Percentiles rank a stretch among this genome's conserved stretches.
These are phyloP conservation scores for Persicaria maculosa DNA, from an alignment of 148 eudicot genomes.

Conservation along the genomic window DNA sequence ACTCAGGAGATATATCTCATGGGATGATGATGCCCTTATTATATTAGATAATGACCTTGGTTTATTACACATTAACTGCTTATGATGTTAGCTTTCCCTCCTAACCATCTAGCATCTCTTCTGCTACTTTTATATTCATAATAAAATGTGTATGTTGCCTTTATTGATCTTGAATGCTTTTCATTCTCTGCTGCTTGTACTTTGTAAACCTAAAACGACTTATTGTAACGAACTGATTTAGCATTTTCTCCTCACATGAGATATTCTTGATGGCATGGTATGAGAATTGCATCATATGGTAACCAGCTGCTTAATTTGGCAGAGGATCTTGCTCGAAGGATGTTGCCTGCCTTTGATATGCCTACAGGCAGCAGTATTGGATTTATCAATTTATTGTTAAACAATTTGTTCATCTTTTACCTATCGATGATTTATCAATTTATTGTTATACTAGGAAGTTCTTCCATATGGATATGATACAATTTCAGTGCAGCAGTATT, in stretches of 20 bases:
- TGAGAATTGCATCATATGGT: conserved; percentile 84
- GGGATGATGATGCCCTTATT: too few species aligned
- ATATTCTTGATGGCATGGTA: conserved; percentile 43
- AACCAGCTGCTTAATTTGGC: conserved; percentile 80
- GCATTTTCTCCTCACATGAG: background rate
- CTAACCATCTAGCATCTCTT: too few species aligned
- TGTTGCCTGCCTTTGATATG: conserved; percentile 96
- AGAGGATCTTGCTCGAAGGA: conserved; percentile 77
- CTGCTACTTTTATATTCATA: too few species aligned
- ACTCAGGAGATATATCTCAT: too few species aligned
- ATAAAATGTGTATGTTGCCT: too few species aligned
- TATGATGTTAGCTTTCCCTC: too few species aligned
- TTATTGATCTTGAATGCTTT: background rate
- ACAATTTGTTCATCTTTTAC: background rate
- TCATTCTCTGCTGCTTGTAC: background rate
- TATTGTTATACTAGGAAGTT: background rate
- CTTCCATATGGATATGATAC: background rate
- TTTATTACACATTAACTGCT: too few species aligned
- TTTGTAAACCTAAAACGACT: background rate
- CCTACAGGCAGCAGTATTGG: conserved; percentile 61
- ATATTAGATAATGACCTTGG: too few species aligned
- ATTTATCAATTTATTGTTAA: background rate
- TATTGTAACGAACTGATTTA: background rate
- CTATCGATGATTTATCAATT: background rate
- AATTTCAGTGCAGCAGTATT: too few species aligned